These are phyloP conservation scores for Geranomyces michiganensis DNA, from an alignment of 192 early-diverging fungal species.

Conservation along the genomic window DNA sequence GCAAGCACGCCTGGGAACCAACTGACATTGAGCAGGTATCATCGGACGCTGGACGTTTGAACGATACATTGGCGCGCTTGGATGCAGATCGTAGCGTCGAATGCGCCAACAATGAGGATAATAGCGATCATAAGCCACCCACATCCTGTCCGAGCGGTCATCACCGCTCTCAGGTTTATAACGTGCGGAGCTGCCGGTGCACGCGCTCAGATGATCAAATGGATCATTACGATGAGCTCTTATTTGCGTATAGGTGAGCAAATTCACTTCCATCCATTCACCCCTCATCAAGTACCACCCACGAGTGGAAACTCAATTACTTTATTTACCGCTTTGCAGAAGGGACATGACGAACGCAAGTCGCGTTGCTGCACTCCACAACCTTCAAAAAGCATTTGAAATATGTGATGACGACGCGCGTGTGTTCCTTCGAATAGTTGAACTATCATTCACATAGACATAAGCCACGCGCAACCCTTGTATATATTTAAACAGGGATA, in stretches of 20 bases:
- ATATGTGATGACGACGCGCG: conserved; percentile 28
- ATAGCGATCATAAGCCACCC: neutral
- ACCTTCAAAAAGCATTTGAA: conserved; percentile 9
- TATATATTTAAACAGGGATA: neutral
- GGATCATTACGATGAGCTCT: conserved; percentile 26
- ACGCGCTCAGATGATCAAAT: conserved; percentile 6
- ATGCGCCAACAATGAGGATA: neutral
- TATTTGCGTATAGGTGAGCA: conserved; percentile 24
- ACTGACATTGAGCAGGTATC: too few species aligned
- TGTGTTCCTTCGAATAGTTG: too few species aligned
- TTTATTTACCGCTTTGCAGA: neutral
- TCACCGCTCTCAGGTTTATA: conserved; percentile 2
- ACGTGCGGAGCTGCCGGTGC: conserved; percentile 28
- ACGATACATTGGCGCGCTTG: neutral
- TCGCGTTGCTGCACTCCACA: conserved; percentile 1
- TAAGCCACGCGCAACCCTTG: neutral
- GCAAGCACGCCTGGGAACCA: neutral
- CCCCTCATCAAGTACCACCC: too few species aligned
- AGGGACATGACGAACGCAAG: conserved; percentile 3
- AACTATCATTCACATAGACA: too few species aligned
- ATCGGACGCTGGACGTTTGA: neutral
- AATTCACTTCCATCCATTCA: too few species aligned
- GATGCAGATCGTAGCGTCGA: neutral
- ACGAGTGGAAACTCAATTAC: too few species aligned
- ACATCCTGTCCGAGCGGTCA: conserved; percentile 11